Base-by-base conservation (phyloP, 345 rosid species). In the Populus alba region DNA sequence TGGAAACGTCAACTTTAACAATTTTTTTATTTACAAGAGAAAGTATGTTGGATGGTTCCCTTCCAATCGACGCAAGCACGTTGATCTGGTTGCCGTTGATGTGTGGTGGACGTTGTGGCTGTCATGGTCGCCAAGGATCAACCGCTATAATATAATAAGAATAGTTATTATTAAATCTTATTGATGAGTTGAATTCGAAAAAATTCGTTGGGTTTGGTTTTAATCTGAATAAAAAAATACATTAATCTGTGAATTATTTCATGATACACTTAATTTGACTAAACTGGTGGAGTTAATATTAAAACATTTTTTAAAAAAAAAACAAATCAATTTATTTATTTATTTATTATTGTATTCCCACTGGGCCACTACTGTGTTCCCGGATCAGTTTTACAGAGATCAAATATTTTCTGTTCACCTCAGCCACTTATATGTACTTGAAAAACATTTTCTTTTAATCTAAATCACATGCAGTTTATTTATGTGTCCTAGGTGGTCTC, bases 21-120 rank as follows among this genome's bases (percentile, higher is more conserved):
- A 20, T 0, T 37, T 1, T 7, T 29, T 61, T 4, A 3, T 38
- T 43, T 11, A 43, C 13, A 38, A 2, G 4, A 11, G 8, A 33
- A 33, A 4, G 25, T 37, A 67, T 63, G 47, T 43, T 43, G 38
- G 73, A 76, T 71, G 79, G 31, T 80, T 72, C 18, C 69, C 76
- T 81, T 81, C 45, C 66, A 77, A 68, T 47, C 49, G 37, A 69
- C 70, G 75, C 78, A 61, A 81, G 12, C 39, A 29, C 59, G 10
- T 25, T 59, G 59, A 53, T 20, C 1, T 53, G 18, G 59, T 18
- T 3, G 63, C 12, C 29, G 0, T 59, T 9, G 63, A 57, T 57
- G 62, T 11, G 6, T 55, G 23, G 1, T 55, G 25, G 62, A 3
- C 12, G 62, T 22, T 3, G 18, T 55, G 61, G 23, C 61, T 8